phyloP scores from a whole-genome alignment of 306 rosid species.

The Comarum palustre region DNA sequence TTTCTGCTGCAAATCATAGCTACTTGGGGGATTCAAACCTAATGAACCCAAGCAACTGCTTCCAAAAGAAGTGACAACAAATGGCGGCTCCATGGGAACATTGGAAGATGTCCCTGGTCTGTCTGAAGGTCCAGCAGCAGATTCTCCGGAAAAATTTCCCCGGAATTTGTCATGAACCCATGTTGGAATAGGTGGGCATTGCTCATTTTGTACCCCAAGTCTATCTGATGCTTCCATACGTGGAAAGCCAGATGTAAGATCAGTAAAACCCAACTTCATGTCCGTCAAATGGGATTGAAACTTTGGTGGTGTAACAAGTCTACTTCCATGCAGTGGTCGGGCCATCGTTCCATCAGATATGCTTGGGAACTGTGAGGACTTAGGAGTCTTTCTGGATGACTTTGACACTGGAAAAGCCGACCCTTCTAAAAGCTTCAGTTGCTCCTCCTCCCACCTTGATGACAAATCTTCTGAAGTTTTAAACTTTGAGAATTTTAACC shows the following conservation, averaged over 20 bases:
- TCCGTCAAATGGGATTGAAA: constrained; percentile 89
- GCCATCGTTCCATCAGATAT: constrained; percentile 98
- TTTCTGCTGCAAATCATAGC: constrained; percentile 41
- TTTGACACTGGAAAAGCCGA: constrained; percentile 54
- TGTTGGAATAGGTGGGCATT: constrained; percentile 50
- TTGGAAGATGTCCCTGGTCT: constrained; percentile 71
- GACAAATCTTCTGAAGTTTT: constrained; percentile 74
- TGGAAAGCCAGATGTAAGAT: constrained; percentile 51
- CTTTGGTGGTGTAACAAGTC: constrained; percentile 66
- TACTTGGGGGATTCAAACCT: constrained; percentile 58
- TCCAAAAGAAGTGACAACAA: constrained; percentile 71
- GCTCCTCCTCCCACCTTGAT: constrained; percentile 94
- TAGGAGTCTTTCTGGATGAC: constrained; percentile 55
- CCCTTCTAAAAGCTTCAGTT: constrained; percentile 74
- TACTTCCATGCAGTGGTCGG: constrained; percentile 91
- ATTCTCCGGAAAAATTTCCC: constrained; percentile 54
- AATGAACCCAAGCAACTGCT: constrained; percentile 57
- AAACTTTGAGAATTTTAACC: constrained; percentile 72
- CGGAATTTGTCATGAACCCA: constrained; percentile 58
- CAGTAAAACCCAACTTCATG: constrained; percentile 85
- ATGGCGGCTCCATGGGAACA: constrained; percentile 59
- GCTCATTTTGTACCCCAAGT: constrained; percentile 57
- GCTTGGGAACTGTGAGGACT: constrained; percentile 61
- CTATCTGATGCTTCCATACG: constrained; percentile 57
- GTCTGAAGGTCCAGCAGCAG: constrained; percentile 65